Evolutionary conservation across 2,329 filamentous ascomycete species (phyloP).

Genomic region (Talaromyces marneffei): DNA sequence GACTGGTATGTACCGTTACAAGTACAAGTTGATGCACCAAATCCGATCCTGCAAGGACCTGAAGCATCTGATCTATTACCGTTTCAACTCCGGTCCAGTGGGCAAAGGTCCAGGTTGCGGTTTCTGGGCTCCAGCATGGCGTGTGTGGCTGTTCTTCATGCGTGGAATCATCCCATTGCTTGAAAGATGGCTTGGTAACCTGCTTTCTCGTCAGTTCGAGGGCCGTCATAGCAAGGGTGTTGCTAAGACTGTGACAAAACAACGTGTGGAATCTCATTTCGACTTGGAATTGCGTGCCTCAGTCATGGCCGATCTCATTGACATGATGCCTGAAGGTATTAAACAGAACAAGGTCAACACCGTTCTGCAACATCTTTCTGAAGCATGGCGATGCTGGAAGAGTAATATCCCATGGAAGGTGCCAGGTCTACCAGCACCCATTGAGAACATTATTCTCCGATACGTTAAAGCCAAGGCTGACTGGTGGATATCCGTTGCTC

Average conservation of each 20-base stretch:
- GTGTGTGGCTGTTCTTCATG: constrained; percentile 99
- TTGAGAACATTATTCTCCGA: constrained; percentile 96
- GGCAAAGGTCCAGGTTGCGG: constrained; percentile 96
- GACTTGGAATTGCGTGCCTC: constrained; percentile 95
- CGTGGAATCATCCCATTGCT: constrained; percentile 94
- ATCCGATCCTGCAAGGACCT: constrained; percentile 98
- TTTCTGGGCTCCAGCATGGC: constrained; percentile 98
- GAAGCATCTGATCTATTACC: constrained; percentile 98
- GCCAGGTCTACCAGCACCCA: constrained; percentile 87
- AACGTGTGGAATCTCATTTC: constrained; percentile 97
- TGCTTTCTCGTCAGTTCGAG: constrained; percentile 95
- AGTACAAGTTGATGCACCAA: constrained; percentile 99
- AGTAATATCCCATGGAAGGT: constrained; percentile 99
- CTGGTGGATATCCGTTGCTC: constrained; percentile 99
- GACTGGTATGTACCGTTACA: constrained; percentile 99
- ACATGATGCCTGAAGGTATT: constrained; percentile 99
- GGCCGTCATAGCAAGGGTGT: constrained; percentile 98
- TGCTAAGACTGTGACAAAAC: constrained; percentile 97
- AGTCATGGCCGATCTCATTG: constrained; percentile 98
- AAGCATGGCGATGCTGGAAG: constrained; percentile 99
- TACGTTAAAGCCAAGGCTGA: constrained; percentile 99
- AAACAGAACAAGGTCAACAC: constrained; percentile 99
- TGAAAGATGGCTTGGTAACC: constrained; percentile 94
- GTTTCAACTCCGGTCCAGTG: constrained; percentile 94
- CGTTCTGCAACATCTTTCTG: constrained; percentile 90